phyloP scores from a whole-genome alignment of 1,139 yeast genomes.

The Pichia sp. region DNA sequence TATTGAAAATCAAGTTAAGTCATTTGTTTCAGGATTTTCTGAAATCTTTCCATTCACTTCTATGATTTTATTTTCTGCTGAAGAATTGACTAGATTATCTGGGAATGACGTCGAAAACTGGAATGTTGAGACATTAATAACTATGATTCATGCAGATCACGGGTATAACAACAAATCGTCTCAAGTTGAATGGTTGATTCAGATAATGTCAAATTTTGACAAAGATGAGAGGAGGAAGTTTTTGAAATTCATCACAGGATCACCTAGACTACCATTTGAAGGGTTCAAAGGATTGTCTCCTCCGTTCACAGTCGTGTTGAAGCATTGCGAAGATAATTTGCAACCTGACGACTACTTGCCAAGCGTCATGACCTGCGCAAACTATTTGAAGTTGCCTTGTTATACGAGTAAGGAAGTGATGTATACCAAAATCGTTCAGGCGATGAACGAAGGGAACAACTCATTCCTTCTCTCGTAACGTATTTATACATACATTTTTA shows the following conservation, averaged over 20 bases:
- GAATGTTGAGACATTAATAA: slow-evolving; percentile 59
- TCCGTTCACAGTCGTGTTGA: slow-evolving; percentile 80
- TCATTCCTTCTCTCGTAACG: slow-evolving; percentile 68
- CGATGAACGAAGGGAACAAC: slow-evolving; percentile 84
- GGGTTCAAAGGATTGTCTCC: slow-evolving; percentile 86
- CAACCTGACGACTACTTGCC: slow-evolving; percentile 84
- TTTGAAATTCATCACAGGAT: slow-evolving; percentile 86
- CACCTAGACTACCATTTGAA: slow-evolving; percentile 90
- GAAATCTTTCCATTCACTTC: slow-evolving; percentile 78
- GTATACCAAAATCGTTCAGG: slow-evolving; percentile 55
- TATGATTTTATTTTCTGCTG: slow-evolving; percentile 64
- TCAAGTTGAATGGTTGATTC: slow-evolving; percentile 56
- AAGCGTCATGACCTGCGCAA: slow-evolving; percentile 98
- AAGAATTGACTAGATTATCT: slow-evolving; percentile 65
- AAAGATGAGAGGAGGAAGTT: slow-evolving; percentile 61
- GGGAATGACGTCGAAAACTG: slow-evolving; percentile 85
- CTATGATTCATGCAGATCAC: slow-evolving; percentile 78
- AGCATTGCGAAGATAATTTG: slow-evolving; percentile 63
- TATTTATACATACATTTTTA: no score
- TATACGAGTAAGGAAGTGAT: slow-evolving; percentile 63
- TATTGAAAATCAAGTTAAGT: slow-evolving; percentile 55
- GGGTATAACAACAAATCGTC: slow-evolving; percentile 76
- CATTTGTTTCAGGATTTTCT: slow-evolving; percentile 79
- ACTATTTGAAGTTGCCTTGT: slow-evolving; percentile 83
- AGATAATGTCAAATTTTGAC: slow-evolving; percentile 53